phyloP scores from a whole-genome alignment of 2,329 filamentous ascomycete genomes.

The Byssothecium circinans region DNA sequence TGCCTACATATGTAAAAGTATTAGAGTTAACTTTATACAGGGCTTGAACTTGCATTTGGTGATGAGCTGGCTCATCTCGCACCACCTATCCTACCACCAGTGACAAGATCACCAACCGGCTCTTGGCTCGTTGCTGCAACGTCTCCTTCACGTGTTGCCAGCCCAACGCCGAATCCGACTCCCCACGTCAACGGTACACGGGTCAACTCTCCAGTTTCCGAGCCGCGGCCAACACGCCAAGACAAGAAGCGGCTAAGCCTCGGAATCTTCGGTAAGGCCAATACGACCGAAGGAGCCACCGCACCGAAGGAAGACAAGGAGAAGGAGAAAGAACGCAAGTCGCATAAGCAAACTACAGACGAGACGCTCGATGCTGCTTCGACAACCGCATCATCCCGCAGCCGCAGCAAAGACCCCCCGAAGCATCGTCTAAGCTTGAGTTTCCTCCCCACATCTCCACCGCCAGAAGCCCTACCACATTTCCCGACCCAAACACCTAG shows the following conservation, averaged over 20 bases:
- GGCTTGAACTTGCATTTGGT: conserved; percentile 51
- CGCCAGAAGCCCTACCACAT: conserved; percentile 32
- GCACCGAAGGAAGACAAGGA: conserved; percentile 16
- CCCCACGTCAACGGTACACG: conserved; percentile 29
- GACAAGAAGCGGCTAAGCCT: conserved; percentile 46
- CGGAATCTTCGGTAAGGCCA: conserved; percentile 42
- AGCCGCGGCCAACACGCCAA: conserved; percentile 32
- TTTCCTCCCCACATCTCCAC: conserved; percentile 34
- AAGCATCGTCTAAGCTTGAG: conserved; percentile 33
- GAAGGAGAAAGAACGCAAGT: conserved; percentile 14
- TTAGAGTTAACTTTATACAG: conserved; percentile 31
- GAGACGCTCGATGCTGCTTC: conserved; percentile 24
- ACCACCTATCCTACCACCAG: conserved; percentile 33
- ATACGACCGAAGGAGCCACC: conserved; percentile 19
- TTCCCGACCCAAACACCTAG: conserved; percentile 22
- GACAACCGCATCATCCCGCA: conserved; percentile 26
- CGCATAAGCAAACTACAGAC: conserved; percentile 21
- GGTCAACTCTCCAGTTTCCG: conserved; percentile 22
- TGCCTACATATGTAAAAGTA: conserved; percentile 1
- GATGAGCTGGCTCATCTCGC: conserved; percentile 47
- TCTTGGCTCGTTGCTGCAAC: conserved; percentile 36
- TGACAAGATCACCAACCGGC: conserved; percentile 35
- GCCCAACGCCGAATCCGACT: conserved; percentile 22
- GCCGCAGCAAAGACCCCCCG: conserved; percentile 36
- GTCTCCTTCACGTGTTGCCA: conserved; percentile 33